These are phyloP conservation scores for Chernovozyma aurita DNA, from an alignment of 1,139 yeast genomes.

Conservation along the genomic window DNA sequence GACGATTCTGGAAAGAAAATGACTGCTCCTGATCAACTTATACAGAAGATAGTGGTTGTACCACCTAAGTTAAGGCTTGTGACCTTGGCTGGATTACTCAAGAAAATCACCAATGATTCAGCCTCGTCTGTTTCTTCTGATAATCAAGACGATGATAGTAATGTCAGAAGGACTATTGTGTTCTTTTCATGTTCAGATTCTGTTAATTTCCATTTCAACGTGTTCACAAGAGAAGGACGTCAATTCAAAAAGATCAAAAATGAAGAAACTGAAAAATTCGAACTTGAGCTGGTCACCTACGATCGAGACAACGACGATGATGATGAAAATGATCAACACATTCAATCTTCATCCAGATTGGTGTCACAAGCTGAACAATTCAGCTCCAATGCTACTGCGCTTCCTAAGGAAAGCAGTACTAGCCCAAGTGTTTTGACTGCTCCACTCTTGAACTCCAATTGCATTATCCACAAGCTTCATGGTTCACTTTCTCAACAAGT, in stretches of 20 bases:
- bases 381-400: conserved; percentile 12
- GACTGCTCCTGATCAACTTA: conserved; percentile 85
- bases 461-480: conserved; percentile 72
- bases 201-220: conserved; percentile 84
- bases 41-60: conserved; percentile 72
- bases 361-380: neutral
- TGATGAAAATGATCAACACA: conserved; percentile 17
- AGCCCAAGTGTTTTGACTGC: conserved; percentile 42
- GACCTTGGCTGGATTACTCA: conserved; percentile 64
- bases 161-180: conserved; percentile 80
- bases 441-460: conserved; percentile 43
- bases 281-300: conserved; percentile 14
- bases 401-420: conserved; percentile 8
- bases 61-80: conserved; percentile 92
- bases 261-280: conserved; percentile 21
- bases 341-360: neutral
- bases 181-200: conserved; percentile 93
- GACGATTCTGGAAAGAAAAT: conserved; percentile 12
- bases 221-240: conserved; percentile 57
- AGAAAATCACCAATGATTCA: conserved; percentile 34
- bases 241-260: conserved; percentile 28
- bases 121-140: neutral
- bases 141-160: conserved; percentile 18
- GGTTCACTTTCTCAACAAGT: conserved; percentile 84
- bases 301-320: conserved; percentile 14